phyloP scores from a whole-genome alignment of 106 monocot genomes.

The Acorus calamus region DNA sequence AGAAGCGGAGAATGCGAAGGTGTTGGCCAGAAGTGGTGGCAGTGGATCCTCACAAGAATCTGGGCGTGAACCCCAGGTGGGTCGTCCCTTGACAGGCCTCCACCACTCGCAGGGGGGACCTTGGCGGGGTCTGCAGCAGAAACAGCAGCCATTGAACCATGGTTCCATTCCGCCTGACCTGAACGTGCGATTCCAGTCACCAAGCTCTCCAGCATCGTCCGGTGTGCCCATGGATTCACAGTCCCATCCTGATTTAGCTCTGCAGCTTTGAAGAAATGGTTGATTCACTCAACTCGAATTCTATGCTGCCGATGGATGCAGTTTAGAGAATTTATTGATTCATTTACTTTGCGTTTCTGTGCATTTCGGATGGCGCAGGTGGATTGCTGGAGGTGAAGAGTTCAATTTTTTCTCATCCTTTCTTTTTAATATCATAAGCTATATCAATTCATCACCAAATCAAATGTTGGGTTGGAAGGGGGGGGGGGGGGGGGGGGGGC shows the following conservation, averaged over 20 bases:
- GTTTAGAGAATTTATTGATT: too few relatives aligned
- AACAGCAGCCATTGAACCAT: conserved; percentile 2
- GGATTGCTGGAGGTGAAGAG: not conserved
- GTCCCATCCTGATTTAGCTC: conserved; percentile 58
- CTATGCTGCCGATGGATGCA: not conserved
- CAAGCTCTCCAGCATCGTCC: conserved; percentile 30
- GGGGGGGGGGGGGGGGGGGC: not conserved
- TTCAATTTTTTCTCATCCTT: not conserved
- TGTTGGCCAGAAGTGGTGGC: too few relatives aligned
- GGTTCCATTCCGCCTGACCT: conserved; percentile 38
- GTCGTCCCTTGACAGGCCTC: too few relatives aligned
- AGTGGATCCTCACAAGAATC: too few relatives aligned
- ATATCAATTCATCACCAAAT: conserved; percentile 6
- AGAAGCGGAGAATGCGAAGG: conserved; percentile 5
- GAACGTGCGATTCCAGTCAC: conserved; percentile 52
- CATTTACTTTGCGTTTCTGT: too few relatives aligned
- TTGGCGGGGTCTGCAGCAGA: conserved; percentile 9
- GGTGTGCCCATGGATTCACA: conserved; percentile 24
- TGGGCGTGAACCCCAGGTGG: not conserved
- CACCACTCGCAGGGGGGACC: conserved; percentile 8
- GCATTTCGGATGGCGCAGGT: too few relatives aligned
- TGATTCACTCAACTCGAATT: too few relatives aligned
- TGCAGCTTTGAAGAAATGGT: conserved; percentile 43
- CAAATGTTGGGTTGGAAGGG: not conserved
- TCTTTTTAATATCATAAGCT: too few relatives aligned